Conservation (phyloP, 2,329 filamentous ascomycete species). For the Aureobasidium lini region DNA sequence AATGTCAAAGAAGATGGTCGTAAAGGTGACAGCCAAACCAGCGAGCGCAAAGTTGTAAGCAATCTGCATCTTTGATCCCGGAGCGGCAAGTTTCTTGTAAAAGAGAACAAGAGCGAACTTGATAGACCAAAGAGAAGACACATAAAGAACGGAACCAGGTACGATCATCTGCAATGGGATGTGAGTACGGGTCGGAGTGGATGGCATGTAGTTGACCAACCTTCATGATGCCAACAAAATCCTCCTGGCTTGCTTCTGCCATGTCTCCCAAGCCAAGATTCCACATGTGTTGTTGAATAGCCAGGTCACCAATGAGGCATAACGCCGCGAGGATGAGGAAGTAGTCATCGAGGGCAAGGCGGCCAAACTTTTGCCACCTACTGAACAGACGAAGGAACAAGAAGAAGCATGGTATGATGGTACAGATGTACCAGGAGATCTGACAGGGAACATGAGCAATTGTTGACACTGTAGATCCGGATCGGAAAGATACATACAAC, state of each 20-base stretch:
- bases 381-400: slow-evolving; percentile 3
- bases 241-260: neutral
- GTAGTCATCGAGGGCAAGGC: slow-evolving; percentile 1
- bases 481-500: neutral
- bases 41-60: slow-evolving; percentile 2
- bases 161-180: neutral
- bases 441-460: neutral
- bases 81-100: slow-evolving; percentile 5
- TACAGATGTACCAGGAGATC: slow-evolving; percentile 14
- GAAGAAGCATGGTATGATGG: slow-evolving; percentile 11
- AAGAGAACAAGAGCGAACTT: slow-evolving; percentile 7
- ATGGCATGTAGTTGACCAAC: neutral
- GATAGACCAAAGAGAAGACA: neutral
- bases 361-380: slow-evolving; percentile 6
- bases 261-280: slow-evolving; percentile 8
- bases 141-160: slow-evolving; percentile 6
- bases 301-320: slow-evolving; percentile 4
- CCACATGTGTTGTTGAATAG: slow-evolving; percentile 12
- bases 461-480: neutral
- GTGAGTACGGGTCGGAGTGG: neutral
- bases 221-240: slow-evolving; percentile 9
- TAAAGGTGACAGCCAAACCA: slow-evolving; percentile 2
- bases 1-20: slow-evolving; percentile 8
- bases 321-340: slow-evolving; percentile 8
- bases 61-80: slow-evolving; percentile 6